Conservation (phyloP, 2,329 filamentous ascomycete genomes). For the Trichoderma aggressivum region DNA sequence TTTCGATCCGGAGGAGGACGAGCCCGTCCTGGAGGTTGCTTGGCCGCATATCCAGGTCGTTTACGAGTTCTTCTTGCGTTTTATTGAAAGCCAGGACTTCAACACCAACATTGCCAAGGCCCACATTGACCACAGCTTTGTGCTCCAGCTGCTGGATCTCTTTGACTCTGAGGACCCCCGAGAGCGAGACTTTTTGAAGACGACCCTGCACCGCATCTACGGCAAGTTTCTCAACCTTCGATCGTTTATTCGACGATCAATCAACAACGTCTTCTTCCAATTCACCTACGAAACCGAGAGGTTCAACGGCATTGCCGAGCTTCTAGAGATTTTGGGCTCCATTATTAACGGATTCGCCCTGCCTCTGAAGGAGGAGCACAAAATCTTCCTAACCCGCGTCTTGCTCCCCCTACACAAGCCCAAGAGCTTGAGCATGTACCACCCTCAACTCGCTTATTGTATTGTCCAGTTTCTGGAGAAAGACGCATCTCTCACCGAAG, state of each 20-base stretch:
- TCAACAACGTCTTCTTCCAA: slow-evolving; percentile 99
- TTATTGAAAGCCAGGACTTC: slow-evolving; percentile 99
- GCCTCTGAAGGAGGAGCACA: slow-evolving; percentile 96
- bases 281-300: slow-evolving; percentile 98
- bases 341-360: slow-evolving; percentile 99
- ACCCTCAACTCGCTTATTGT: slow-evolving; percentile 96
- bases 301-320: slow-evolving; percentile 96
- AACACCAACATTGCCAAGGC: slow-evolving; percentile 99
- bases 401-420: slow-evolving; percentile 94
- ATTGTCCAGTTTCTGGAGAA: slow-evolving; percentile 99
- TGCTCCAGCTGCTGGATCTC: slow-evolving; percentile 91
- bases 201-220: slow-evolving; percentile 95
- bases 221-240: slow-evolving; percentile 97
- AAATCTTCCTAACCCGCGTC: slow-evolving; percentile 92
- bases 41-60: slow-evolving; percentile 99
- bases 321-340: slow-evolving; percentile 93
- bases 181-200: slow-evolving; percentile 96
- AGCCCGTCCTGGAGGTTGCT: slow-evolving; percentile 94
- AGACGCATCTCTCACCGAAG: slow-evolving; percentile 93
- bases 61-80: slow-evolving; percentile 97
- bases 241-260: slow-evolving; percentile 94
- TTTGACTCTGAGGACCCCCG: slow-evolving; percentile 98
- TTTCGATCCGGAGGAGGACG: slow-evolving; percentile 97
- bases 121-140: slow-evolving; percentile 97
- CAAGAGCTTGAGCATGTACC: slow-evolving; percentile 99